phyloP scores from a whole-genome alignment of 2,329 filamentous ascomycete species.

The Xylaria polymorpha region DNA sequence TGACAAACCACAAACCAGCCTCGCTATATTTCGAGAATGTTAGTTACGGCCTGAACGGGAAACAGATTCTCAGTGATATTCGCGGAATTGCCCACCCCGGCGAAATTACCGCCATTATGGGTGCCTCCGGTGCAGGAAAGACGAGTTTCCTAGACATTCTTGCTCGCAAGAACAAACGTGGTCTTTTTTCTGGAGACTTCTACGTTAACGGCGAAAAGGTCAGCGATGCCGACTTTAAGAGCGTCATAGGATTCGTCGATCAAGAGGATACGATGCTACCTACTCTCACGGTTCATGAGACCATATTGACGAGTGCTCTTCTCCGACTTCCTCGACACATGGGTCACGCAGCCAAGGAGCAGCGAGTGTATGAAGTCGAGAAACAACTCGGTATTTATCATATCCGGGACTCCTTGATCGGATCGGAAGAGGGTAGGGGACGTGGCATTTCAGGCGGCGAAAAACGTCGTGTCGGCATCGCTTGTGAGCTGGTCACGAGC shows the following conservation, averaged over 20 bases:
- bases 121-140: constrained; percentile 95
- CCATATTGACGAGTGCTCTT: constrained; percentile 92
- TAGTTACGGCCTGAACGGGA: constrained; percentile 86
- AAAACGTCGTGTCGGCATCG: constrained; percentile 95
- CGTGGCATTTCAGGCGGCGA: constrained; percentile 97
- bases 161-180: constrained; percentile 96
- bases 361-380: constrained; percentile 91
- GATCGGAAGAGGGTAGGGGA: constrained; percentile 92
- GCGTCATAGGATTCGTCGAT: constrained; percentile 95
- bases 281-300: constrained; percentile 96
- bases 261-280: constrained; percentile 98
- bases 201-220: constrained; percentile 95
- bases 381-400: constrained; percentile 94
- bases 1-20: constrained; percentile 91
- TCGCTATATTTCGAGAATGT: constrained; percentile 90
- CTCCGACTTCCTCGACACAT: constrained; percentile 93
- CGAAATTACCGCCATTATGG: constrained; percentile 98
- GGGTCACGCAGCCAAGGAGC: constrained; percentile 87
- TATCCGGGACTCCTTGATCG: constrained; percentile 94
- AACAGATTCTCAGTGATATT: constrained; percentile 82
- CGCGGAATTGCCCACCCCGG: constrained; percentile 91
- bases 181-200: constrained; percentile 80
- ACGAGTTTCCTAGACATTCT: constrained; percentile 97
- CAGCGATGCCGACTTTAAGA: constrained; percentile 84
- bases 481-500: constrained; percentile 96